Percentiles rank a stretch among this genome's conserved stretches.
phyloP scores from a whole-genome alignment of 2,329 filamentous ascomycete genomes.

The Fusarium sp. region DNA sequence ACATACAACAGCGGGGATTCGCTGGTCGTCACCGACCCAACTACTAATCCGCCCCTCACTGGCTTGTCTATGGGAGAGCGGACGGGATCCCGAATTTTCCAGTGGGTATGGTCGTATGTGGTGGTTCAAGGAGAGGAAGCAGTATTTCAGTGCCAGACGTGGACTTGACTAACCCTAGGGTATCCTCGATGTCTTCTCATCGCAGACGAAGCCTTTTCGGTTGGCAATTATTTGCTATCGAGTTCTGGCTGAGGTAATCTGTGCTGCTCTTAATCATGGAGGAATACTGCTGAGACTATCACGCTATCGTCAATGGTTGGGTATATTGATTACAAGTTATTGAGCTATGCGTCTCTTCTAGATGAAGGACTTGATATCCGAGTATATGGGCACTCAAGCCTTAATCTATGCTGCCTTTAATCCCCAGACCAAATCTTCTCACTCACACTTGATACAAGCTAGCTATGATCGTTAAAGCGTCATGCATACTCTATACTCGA shows the following conservation, averaged over 20 bases:
- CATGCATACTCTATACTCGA: neutral
- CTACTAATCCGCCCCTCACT: neutral
- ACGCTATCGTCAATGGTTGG: too few relatives aligned
- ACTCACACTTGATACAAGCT: too few relatives aligned
- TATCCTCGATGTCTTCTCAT: neutral
- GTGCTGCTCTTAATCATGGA: too few relatives aligned
- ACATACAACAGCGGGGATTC: neutral
- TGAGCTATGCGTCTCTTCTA: too few relatives aligned
- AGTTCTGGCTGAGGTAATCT: too few relatives aligned
- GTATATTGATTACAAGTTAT: too few relatives aligned
- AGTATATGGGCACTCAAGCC: too few relatives aligned
- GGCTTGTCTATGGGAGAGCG: neutral
- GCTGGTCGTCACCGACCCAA: neutral
- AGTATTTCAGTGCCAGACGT: neutral
- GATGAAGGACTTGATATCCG: too few relatives aligned
- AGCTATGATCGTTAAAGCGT: neutral
- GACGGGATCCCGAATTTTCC: neutral
- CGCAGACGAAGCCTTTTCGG: neutral
- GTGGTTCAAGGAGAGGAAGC: neutral
- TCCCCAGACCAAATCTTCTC: too few relatives aligned
- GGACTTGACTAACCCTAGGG: neutral
- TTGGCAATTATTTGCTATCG: too few relatives aligned
- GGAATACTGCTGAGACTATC: too few relatives aligned
- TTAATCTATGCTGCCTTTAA: too few relatives aligned
- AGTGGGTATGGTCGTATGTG: neutral